Conservation (phyloP, 371 early-diverging fungal genomes). For the Rhizomucor miehei region DNA sequence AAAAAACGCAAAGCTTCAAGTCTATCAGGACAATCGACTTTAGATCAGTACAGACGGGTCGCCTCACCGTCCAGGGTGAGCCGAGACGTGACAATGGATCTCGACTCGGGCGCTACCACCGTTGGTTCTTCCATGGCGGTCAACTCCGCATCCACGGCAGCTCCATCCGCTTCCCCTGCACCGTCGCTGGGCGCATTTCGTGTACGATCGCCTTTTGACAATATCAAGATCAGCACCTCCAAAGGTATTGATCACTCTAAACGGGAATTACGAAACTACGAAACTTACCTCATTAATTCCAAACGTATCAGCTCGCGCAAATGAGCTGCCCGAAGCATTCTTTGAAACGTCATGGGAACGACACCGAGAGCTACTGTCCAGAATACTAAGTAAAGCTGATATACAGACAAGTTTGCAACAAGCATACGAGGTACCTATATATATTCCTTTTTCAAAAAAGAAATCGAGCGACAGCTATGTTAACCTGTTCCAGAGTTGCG, state of each 20-base stretch:
- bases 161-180: neutral
- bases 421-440: conserved; percentile 61
- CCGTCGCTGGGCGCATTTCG: conserved; percentile 17
- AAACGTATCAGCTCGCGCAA: conserved; percentile 40
- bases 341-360: conserved; percentile 61
- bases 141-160: neutral
- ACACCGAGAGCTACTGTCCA: conserved; percentile 59
- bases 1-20: conserved; percentile 21
- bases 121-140: conserved; percentile 9
- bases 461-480: neutral
- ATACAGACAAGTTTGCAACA: conserved; percentile 69
- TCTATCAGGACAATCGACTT: conserved; percentile 8
- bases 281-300: neutral
- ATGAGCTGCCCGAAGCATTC: conserved; percentile 62
- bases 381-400: conserved; percentile 56
- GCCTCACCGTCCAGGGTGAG: conserved; percentile 8
- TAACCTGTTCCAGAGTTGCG: conserved; percentile 56
- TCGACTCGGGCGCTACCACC: neutral
- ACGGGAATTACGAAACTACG: neutral
- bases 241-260: conserved; percentile 41
- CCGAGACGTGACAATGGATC: conserved; percentile 5
- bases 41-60: conserved; percentile 9
- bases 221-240: conserved; percentile 62
- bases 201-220: conserved; percentile 20
- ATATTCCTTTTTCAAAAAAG: neutral